A percentile compares a stretch with the other conserved stretches of the same genome.
Conservation (phyloP, 805 yeast species). For the Candida vaughaniae region DNA sequence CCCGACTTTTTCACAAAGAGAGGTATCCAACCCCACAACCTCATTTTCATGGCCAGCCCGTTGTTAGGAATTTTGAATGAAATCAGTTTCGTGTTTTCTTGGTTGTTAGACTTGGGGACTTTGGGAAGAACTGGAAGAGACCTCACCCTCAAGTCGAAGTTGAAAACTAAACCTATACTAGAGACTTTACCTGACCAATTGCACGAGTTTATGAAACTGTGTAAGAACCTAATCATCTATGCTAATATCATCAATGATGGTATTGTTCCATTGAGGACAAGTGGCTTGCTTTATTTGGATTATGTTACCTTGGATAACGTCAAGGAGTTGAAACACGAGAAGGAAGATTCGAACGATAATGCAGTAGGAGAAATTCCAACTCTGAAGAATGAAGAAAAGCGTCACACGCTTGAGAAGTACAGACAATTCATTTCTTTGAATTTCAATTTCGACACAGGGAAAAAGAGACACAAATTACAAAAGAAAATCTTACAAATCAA, state of each 20-base stretch:
- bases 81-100: constrained; percentile 35
- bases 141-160: constrained; percentile 36
- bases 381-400: constrained; percentile 5
- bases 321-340: constrained; percentile 20
- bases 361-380: constrained; percentile 34
- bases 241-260: constrained; percentile 49
- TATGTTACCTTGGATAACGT: constrained; percentile 44
- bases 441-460: constrained; percentile 12
- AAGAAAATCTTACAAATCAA: constrained; percentile 19
- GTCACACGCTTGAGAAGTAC: constrained; percentile 11
- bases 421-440: constrained; percentile 19
- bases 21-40: constrained; percentile 30
- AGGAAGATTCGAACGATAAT: constrained; percentile 10
- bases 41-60: constrained; percentile 44
- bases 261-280: constrained; percentile 44
- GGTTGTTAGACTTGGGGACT: constrained; percentile 45
- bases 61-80: constrained; percentile 43
- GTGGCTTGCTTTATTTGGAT: constrained; percentile 42
- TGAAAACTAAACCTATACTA: constrained; percentile 31
- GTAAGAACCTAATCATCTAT: constrained; percentile 36
- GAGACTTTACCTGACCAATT: constrained; percentile 42
- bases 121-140: constrained; percentile 47
- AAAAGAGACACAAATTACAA: constrained; percentile 13
- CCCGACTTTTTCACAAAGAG: constrained; percentile 25
- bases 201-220: constrained; percentile 26